Evolutionary conservation across 2,329 filamentous ascomycete genomes (phyloP), one percentile per base, ranked within the genome.

Genomic region (Epichloe amarillans): DNA sequence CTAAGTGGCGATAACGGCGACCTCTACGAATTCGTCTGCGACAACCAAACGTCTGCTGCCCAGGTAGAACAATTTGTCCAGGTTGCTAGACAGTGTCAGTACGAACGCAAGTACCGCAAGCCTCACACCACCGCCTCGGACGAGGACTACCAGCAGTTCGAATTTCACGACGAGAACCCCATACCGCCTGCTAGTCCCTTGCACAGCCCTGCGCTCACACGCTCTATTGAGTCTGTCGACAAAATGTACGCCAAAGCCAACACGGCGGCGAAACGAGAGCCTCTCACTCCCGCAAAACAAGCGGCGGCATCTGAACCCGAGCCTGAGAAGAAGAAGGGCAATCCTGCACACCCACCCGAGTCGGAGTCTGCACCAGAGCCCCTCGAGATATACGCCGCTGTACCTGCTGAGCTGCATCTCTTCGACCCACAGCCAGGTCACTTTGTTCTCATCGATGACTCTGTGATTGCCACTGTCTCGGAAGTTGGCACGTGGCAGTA

Each of bases 21-120:
- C 67, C 77, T 97, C n/a, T 98, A 88, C 76, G 91, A 98, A 67
- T 98, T 97, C 64, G 86, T 98, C 56, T 97, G 90, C 71, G 93
- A 97, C 69, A 66, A 74, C 39, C 82, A 83, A 12, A 79, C 86
- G 41, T 73, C 82, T 30, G 71, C 81, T 3, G 76, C 81, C 46
- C 85, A 90, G 59, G 84, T 93, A 23, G 76, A 83, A 44, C 80
- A 84, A 15, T 97, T 98, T 65, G 82, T 91, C 62, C 75, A 84
- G 50, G 83, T 88, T 49, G 87, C 93, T 7, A 79, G 87, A 52
- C 84, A 96, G 78, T 96, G 93, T 66, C 93, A 98, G 68, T 98
- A 94, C 84, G 93, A 98, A 72, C 81, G 91, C 62, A 97, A 95
- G 67, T 94, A 93, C 67, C 81, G 88, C 55, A 86, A 84, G 62